A percentile compares a stretch with the other conserved stretches of the same genome.
These are phyloP conservation scores for Cutaneotrichosporon dermatis DNA, from an alignment of 1,284 basidiomycete species.

Conservation along the genomic window DNA sequence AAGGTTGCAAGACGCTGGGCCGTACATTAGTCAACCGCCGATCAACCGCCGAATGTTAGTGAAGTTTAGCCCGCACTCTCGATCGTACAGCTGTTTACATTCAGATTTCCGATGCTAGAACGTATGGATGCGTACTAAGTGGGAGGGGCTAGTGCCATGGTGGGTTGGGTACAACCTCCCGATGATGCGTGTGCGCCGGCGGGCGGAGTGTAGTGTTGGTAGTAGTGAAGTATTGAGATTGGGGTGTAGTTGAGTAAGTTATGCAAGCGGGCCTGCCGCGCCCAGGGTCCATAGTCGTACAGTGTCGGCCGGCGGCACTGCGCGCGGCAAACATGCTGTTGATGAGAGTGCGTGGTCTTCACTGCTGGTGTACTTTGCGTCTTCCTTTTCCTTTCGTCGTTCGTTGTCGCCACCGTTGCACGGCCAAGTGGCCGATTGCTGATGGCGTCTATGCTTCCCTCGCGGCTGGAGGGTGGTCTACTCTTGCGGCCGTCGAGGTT, in stretches of 20 bases:
- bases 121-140: slow-evolving; percentile 9
- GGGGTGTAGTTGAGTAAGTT: too few species aligned
- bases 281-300: slow-evolving; percentile 5
- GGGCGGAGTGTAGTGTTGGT: neutral
- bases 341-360: neutral
- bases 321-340: neutral
- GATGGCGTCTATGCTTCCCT: too few species aligned
- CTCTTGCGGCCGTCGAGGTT: slow-evolving; percentile 63
- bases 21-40: neutral
- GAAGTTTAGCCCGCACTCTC: neutral
- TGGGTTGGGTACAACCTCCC: slow-evolving; percentile 4
- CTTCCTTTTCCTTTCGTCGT: neutral
- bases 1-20: too few species aligned
- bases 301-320: slow-evolving; percentile 1
- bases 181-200: neutral
- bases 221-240: neutral
- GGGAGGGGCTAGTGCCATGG: slow-evolving; percentile 3
- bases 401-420: neutral
- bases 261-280: slow-evolving; percentile 4
- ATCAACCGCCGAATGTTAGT: neutral
- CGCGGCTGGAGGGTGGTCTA: slow-evolving; percentile 4
- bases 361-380: too few species aligned
- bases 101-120: slow-evolving; percentile 18
- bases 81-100: slow-evolving; percentile 17
- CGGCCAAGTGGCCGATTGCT: neutral